Conservation (phyloP, 2,329 filamentous ascomycete genomes). For the Tolypocladium nubicola region DNA sequence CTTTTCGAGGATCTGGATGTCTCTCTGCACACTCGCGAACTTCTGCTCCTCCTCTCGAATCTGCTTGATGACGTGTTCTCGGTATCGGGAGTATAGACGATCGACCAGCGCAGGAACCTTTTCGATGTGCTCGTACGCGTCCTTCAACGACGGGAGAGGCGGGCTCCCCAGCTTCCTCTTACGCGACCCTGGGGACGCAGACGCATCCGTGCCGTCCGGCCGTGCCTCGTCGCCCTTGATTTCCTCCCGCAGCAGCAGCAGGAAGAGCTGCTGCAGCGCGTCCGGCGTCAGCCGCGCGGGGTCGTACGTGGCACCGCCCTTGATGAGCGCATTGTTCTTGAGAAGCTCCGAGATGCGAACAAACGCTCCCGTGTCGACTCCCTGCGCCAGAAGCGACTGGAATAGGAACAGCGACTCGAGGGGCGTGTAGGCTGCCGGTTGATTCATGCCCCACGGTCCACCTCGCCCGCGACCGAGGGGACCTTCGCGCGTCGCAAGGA, state of each 20-base stretch:
- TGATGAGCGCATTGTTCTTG: slow-evolving; percentile 62
- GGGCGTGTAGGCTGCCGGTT: slow-evolving; percentile 59
- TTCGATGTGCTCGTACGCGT: slow-evolving; percentile 54
- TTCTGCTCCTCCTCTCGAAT: slow-evolving; percentile 65
- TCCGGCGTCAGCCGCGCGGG: slow-evolving; percentile 63
- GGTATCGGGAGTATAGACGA: slow-evolving; percentile 66
- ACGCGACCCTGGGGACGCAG: slow-evolving; percentile 45
- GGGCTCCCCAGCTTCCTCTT: slow-evolving; percentile 68
- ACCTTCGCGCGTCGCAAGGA: slow-evolving; percentile 39
- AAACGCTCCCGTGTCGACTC: slow-evolving; percentile 56
- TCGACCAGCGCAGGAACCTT: slow-evolving; percentile 62
- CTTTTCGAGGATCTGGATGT: slow-evolving; percentile 59
- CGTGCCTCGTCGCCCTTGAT: slow-evolving; percentile 38
- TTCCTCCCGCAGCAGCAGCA: slow-evolving; percentile 67
- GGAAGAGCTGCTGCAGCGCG: slow-evolving; percentile 68
- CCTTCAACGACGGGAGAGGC: slow-evolving; percentile 51
- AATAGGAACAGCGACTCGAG: slow-evolving; percentile 82
- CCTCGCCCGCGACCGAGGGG: slow-evolving; percentile 47
- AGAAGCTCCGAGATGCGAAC: slow-evolving; percentile 63
- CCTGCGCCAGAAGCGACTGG: slow-evolving; percentile 62
- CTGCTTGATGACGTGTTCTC: slow-evolving; percentile 54
- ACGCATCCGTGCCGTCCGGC: slow-evolving; percentile 27
- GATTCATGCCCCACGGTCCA: slow-evolving; percentile 45
- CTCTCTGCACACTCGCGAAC: slow-evolving; percentile 51
- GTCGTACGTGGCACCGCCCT: slow-evolving; percentile 61